A percentile compares a stretch with the other conserved stretches of the same genome.
Evolutionary conservation across 2,329 filamentous ascomycete species (phyloP).

Genomic region (Sclerotinia trifoliorum): DNA sequence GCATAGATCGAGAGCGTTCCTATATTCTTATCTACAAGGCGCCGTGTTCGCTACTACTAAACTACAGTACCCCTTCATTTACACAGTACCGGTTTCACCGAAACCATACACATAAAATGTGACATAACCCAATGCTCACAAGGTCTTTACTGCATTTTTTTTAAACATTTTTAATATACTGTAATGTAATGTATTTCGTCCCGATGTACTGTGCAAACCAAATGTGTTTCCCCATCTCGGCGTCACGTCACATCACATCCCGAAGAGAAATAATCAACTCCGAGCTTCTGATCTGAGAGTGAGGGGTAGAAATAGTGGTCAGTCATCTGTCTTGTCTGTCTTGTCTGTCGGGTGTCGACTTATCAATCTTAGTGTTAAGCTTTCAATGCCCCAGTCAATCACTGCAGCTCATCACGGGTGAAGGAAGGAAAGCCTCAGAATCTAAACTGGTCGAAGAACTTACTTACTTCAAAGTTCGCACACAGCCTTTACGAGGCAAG

Average conservation of each 20-base stretch:
- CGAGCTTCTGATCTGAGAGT: constrained; percentile 8
- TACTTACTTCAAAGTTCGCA: background rate
- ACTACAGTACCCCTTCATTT: constrained; percentile 15
- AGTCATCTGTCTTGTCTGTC: background rate
- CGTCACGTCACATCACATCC: constrained; percentile 12
- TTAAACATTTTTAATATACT: too few species aligned
- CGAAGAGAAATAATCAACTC: background rate
- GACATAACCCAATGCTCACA: background rate
- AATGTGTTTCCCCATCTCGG: too few species aligned
- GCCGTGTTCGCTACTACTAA: background rate
- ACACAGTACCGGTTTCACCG: constrained; percentile 2
- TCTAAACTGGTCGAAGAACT: background rate
- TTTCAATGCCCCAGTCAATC: constrained; percentile 1
- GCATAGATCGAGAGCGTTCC: background rate
- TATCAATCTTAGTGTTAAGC: constrained; percentile 6
- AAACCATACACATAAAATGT: background rate
- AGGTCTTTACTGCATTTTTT: too few species aligned
- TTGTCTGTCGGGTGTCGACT: background rate
- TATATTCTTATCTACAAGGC: background rate
- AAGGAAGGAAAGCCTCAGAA: background rate
- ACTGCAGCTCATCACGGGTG: constrained; percentile 10
- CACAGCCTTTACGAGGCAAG: background rate
- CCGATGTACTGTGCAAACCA: too few species aligned
- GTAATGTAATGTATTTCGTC: too few species aligned
- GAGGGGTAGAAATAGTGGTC: constrained; percentile 11